Percentiles rank a stretch among this genome's conserved stretches.
Conservation (phyloP, 805 yeast genomes). For the Clavispora vitiphila region DNA sequence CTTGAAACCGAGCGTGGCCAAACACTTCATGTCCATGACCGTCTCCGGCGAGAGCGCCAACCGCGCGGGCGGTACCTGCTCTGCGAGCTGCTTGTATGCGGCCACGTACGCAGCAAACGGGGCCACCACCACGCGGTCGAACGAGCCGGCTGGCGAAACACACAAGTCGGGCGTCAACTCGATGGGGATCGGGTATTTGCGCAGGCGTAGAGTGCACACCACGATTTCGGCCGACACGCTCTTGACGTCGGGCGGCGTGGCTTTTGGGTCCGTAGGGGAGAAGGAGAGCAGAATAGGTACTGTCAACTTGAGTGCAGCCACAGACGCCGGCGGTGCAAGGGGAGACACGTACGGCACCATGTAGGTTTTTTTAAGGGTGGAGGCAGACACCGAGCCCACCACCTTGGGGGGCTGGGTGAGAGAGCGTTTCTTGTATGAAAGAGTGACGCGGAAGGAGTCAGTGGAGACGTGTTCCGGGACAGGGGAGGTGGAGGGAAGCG, state of each 20-base stretch:
- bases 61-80: slow-evolving; percentile 14
- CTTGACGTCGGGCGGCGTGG: slow-evolving; percentile 13
- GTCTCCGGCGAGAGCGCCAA: slow-evolving; percentile 16
- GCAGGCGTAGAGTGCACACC: slow-evolving; percentile 21
- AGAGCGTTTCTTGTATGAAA: slow-evolving; percentile 18
- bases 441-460: slow-evolving; percentile 12
- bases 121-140: slow-evolving; percentile 17
- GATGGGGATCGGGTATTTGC: slow-evolving; percentile 22
- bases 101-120: slow-evolving; percentile 19
- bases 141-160: slow-evolving; percentile 13
- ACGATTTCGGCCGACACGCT: slow-evolving; percentile 12
- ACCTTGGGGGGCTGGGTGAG: slow-evolving; percentile 18
- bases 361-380: slow-evolving; percentile 12
- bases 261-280: slow-evolving; percentile 2
- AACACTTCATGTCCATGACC: slow-evolving; percentile 24
- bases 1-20: slow-evolving; percentile 21
- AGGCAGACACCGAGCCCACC: slow-evolving; percentile 19
- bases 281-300: slow-evolving; percentile 7
- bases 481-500: no score
- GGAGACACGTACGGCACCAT: slow-evolving; percentile 9
- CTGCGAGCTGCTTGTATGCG: slow-evolving; percentile 13
- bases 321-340: slow-evolving; percentile 4
- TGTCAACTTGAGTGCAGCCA: slow-evolving; percentile 1
- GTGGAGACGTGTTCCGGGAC: background rate
- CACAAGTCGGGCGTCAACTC: slow-evolving; percentile 14